phyloP scores from a whole-genome alignment of 257 asterid genomes.

The Nicotiana otophora region DNA sequence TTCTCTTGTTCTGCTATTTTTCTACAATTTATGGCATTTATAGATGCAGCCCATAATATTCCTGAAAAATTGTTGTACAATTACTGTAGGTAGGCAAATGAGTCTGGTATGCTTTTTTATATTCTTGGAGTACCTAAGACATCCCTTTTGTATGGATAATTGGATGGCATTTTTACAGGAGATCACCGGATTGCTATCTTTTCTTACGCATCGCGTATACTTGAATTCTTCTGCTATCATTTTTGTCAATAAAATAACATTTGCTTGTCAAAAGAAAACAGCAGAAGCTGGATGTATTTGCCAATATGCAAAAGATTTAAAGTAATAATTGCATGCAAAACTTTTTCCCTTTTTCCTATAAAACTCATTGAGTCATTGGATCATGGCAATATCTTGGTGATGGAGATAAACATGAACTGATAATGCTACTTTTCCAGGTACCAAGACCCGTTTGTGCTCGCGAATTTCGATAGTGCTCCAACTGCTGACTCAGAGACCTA shows the following conservation, averaged over 20 bases:
- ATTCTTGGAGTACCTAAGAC: not conserved
- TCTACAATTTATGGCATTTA: not conserved
- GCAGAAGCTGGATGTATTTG: not conserved
- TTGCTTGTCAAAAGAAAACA: not conserved
- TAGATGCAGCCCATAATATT: not conserved
- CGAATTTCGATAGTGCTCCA: conserved; percentile 85
- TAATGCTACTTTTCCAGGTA: conserved; percentile 39
- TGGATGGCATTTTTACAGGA: not conserved
- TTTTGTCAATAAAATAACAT: not conserved
- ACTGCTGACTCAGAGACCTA: conserved; percentile 75
- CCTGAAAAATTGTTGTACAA: not conserved
- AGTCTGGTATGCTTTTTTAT: not conserved
- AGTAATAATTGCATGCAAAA: not conserved
- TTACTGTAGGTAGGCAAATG: not conserved
- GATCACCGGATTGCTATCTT: not conserved
- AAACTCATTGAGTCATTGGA: not conserved
- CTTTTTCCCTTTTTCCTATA: not conserved
- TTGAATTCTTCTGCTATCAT: not conserved
- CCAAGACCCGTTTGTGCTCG: conserved; percentile 67
- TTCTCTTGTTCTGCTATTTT: not conserved
- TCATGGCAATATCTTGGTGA: not conserved
- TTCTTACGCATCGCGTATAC: not conserved
- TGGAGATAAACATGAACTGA: not conserved
- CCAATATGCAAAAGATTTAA: not conserved
- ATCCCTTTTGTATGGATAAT: not conserved